Evolutionary conservation across 306 rosid species (phyloP), one percentile per base, ranked within the genome.

Genomic region (Ceratonia siliqua): DNA sequence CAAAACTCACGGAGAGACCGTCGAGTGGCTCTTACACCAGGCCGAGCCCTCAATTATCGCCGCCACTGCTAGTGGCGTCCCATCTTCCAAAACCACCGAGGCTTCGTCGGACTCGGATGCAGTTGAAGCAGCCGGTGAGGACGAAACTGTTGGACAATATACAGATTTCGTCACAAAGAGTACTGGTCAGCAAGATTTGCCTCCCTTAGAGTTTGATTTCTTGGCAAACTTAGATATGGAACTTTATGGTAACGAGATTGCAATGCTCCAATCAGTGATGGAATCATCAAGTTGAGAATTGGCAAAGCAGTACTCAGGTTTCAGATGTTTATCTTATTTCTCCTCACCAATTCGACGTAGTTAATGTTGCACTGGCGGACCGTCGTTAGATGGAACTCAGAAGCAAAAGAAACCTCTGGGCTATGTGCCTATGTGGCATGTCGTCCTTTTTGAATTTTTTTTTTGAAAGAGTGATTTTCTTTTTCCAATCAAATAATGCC

Each of bases 11-110:
- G 91, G 94, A 3, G 80, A 82, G 73, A 86, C 91, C 55, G 70
- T 86, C n/a, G 84, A 48, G 61, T 89, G 89, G 89, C 86, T 89
- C 43, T 76, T 86, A 12, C 74, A 73, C 32, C 71, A 89, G 5
- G 91, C 89, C 4, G 73, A 78, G 17, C 86, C 89, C 0, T 76
- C 91, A 45, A 68, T 77, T 35, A 14, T 24, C 1, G 36, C 81
- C 2, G 42, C 70, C 62, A 57, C 59, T 14, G 39, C 38, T 30
- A 6, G 21, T 2, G 70, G 70, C 3, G 1, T 46, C 14, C 17
- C 69, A 45, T 18, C 56, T 7, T 17, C 66, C 39, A 6, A 11
- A 0, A 21, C 27, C 21, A 3, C 4, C 68, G 15, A 15, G 24
- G 36, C 28, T n/a, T 13, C 70, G 14, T 9, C 18, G 5, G 62